These are phyloP conservation scores for Ormosia semicastrata DNA, from an alignment of 306 rosid genomes.

Conservation along the genomic window DNA sequence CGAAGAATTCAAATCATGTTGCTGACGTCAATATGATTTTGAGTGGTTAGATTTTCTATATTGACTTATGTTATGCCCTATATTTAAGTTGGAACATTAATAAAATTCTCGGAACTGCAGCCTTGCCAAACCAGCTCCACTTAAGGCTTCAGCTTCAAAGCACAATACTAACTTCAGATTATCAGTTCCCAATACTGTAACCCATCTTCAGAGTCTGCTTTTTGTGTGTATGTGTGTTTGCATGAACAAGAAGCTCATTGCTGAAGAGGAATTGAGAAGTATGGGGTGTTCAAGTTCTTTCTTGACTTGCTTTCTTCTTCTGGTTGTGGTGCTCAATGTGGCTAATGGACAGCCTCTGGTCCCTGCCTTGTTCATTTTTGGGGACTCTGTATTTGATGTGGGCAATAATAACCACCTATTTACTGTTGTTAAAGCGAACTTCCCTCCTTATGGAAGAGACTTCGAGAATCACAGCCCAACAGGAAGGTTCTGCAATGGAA, in stretches of 20 bases:
- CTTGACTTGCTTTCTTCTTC: slow-evolving; percentile 23
- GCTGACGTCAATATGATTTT: not conserved
- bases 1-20: not conserved
- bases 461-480: slow-evolving; percentile 49
- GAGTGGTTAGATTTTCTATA: not conserved
- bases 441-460: slow-evolving; percentile 78
- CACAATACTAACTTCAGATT: not conserved
- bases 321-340: slow-evolving; percentile 28
- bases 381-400: slow-evolving; percentile 66
- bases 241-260: slow-evolving; percentile 7
- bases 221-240: not conserved
- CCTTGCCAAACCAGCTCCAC: not conserved
- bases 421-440: slow-evolving; percentile 54
- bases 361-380: slow-evolving; percentile 77
- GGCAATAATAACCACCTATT: slow-evolving; percentile 58
- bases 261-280: not conserved
- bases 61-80: not conserved
- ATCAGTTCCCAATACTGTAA: not conserved
- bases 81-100: not conserved
- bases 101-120: slow-evolving; percentile 32
- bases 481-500: slow-evolving; percentile 78
- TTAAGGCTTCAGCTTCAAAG: slow-evolving; percentile 8
- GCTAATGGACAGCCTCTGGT: slow-evolving; percentile 56
- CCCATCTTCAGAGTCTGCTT: not conserved
- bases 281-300: slow-evolving; percentile 37